Base-by-base conservation (phyloP, 805 yeast genomes). In the Metschnikowia aberdeeniae region DNA sequence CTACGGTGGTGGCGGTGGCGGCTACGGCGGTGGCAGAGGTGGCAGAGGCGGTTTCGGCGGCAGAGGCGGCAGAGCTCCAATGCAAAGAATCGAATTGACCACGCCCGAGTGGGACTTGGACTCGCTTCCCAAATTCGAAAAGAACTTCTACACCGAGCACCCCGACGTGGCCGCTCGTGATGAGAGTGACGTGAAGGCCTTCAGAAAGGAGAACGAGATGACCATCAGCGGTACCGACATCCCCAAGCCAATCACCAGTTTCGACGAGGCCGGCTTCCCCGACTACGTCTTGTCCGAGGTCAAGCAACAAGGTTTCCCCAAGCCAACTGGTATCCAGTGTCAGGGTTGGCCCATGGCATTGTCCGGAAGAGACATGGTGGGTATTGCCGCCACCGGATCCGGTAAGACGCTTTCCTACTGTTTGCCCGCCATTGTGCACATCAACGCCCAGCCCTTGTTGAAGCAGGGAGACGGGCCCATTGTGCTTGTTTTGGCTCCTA, bases 261-360 rank as follows among this genome's bases (percentile, higher is more conserved):
- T 93, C 59, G 97, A 93, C 55, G 98, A 93, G 76, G 97, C 97
- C 63, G 97, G 97, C 39, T 92, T 93, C 80, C 99, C 99, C 55
- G 86, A 82, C 58, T 90, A 92, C 66, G 97, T 92, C 36, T 77
- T 93, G 63, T 75, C 70, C 48, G 97, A 92, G 76, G 90, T 93
- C 58, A 80, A 86, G 70, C 82, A 82, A 49, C 89, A 87, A 71
- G 98, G 98, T 50, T 93, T 93, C 75, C 93, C 84, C 45, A 80
- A 75, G 54, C 99, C 99, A 60, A 93, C 99, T 46, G 89, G 89
- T 55, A 93, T 93, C 63, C 99, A 93, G 76, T 89, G 97, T 71
- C 99, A 93, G 76, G 99, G 99, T 76, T 93, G 99, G 99, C 99
- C 99, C 53, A 93, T 93, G 99, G 99, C 99, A 62, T 77, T 90